Conservation (phyloP, 2,329 filamentous ascomycete genomes). For the Paecilomyces sp. region DNA sequence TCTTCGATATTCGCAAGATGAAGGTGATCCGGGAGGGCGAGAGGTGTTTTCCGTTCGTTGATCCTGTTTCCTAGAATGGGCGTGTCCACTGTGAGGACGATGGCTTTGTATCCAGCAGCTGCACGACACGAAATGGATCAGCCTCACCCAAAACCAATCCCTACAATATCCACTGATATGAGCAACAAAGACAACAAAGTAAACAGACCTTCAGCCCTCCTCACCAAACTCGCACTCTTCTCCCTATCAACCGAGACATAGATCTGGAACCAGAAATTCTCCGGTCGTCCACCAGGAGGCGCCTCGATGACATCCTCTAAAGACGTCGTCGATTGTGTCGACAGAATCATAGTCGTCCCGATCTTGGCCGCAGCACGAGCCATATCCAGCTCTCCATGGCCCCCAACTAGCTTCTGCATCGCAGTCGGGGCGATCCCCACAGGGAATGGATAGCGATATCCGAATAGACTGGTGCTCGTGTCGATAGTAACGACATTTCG, state of each 20-base stretch:
- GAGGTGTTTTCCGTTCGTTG: neutral
- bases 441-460: constrained; percentile 34
- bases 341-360: constrained; percentile 38
- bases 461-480: constrained; percentile 35
- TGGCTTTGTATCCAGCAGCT: constrained; percentile 40
- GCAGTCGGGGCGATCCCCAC: constrained; percentile 45
- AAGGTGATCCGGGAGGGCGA: neutral
- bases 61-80: constrained; percentile 38
- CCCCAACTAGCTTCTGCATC: constrained; percentile 44
- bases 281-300: constrained; percentile 31
- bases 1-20: neutral
- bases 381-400: constrained; percentile 43
- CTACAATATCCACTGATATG: neutral
- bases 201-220: constrained; percentile 24
- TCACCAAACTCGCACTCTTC: constrained; percentile 29
- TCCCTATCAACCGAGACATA: constrained; percentile 43
- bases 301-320: constrained; percentile 33
- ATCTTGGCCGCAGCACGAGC: constrained; percentile 34
- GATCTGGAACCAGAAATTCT: constrained; percentile 28
- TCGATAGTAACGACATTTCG: constrained; percentile 30
- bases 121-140: neutral
- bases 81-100: constrained; percentile 47
- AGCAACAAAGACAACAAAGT: neutral
- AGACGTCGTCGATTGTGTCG: constrained; percentile 32
- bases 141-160: neutral